Evolutionary conservation across 352 stramenopile genomes (phyloP), one percentile per base, ranked within the genome.

Genomic region (Pythium angustatum): DNA sequence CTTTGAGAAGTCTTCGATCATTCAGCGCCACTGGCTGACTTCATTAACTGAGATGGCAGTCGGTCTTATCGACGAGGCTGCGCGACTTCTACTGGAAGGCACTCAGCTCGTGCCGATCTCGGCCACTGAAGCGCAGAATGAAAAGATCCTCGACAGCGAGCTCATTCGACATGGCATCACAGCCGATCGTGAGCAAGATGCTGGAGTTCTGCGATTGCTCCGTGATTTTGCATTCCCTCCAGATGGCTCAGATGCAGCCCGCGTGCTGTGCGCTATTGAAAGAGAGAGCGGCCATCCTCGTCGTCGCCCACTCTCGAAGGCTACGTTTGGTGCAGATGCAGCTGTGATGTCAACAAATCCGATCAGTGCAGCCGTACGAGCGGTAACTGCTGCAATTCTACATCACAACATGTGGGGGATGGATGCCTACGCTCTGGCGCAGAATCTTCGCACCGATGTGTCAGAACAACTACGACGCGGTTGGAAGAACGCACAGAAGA

Each of bases 381-480:
- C 82, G 12, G 81, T 86, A 0, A 79, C 79, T n/a, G 86, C 86
- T 30, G 84, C 84, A 24, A 92, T 94, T 65, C 68, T 94, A 26
- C 84, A 94, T 52, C 86, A 94, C 56, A 94, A 94, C 53, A 91
- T 93, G 86, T 93, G 81, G 82, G 79, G 81, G 19, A 88, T 93
- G 78, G 86, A 94, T 69, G 86, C 86, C 12, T 91, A 81, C 43
- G 83, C 84, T 4, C 81, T 87, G 33, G 73, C 81, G 6, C 70
- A 88, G 57, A 77, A 79, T 59, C 63, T 92, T 17, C 77, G 78
- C 7, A 56, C 40, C 6, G 83, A 93, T 47, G 62, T 92, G 0
- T 91, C 82, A 1, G 76, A 90, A 19, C 77, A 91, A 57, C 66
- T 94, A 7, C 63, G 88, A 26, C 77, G 75, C 14, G 82, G 79